Evolutionary conservation across 2,329 filamentous ascomycete genomes (phyloP).

Genomic region (Aureobasidium sp.): DNA sequence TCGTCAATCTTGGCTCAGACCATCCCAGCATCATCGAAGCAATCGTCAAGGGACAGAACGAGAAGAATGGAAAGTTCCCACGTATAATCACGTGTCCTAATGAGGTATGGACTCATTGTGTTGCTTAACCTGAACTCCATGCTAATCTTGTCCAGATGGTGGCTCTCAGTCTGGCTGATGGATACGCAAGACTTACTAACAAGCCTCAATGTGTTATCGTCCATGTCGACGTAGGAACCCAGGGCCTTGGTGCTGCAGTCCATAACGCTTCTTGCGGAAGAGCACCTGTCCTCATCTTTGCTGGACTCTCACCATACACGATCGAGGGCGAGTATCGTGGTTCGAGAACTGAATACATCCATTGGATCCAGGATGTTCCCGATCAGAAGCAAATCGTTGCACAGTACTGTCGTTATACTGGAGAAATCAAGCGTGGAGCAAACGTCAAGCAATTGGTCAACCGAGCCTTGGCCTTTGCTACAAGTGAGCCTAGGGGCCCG

Average conservation of each 20-base stretch:
- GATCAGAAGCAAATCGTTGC: slow-evolving; percentile 72
- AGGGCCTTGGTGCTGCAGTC: slow-evolving; percentile 66
- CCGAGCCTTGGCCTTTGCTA: slow-evolving; percentile 73
- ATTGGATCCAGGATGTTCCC: slow-evolving; percentile 78
- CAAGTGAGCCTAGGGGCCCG: slow-evolving; percentile 65
- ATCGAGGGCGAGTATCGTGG: slow-evolving; percentile 69
- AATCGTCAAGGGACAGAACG: slow-evolving; percentile 66
- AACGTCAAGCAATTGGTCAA: slow-evolving; percentile 89
- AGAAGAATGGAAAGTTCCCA: slow-evolving; percentile 56
- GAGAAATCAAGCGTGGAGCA: slow-evolving; percentile 72
- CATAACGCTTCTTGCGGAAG: slow-evolving; percentile 71
- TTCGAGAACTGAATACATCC: slow-evolving; percentile 73
- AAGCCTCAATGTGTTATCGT: slow-evolving; percentile 70
- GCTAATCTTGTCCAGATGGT: slow-evolving; percentile 50
- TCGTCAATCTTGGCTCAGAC: slow-evolving; percentile 61
- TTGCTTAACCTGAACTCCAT: background rate
- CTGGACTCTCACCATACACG: slow-evolving; percentile 67
- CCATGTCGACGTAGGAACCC: slow-evolving; percentile 75
- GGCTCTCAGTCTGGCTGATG: slow-evolving; percentile 75
- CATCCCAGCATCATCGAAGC: slow-evolving; percentile 73
- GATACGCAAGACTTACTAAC: slow-evolving; percentile 63
- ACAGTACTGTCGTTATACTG: slow-evolving; percentile 79
- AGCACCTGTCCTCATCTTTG: slow-evolving; percentile 68
- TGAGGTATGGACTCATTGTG: slow-evolving; percentile 45
- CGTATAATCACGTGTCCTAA: slow-evolving; percentile 72